A percentile compares a stretch with the other conserved stretches of the same genome.
Evolutionary conservation across 331 rosid genomes (phyloP).

Genomic region (Stylosanthes scabra): DNA sequence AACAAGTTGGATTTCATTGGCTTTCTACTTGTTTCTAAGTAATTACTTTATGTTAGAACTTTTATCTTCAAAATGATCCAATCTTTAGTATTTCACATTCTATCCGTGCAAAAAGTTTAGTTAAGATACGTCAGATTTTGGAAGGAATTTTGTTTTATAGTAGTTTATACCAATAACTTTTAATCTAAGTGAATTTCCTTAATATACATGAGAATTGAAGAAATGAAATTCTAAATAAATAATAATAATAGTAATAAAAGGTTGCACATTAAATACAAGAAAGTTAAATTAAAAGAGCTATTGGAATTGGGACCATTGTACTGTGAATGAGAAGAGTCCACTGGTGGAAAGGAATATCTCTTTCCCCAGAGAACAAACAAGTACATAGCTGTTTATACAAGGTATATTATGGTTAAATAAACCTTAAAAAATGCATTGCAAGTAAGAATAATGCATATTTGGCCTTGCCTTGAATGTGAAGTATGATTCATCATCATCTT

Average conservation of each 20-base stretch:
- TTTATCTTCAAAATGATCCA: background rate
- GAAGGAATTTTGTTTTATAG: too few relatives aligned
- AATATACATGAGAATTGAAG: too few relatives aligned
- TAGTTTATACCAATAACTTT: too few relatives aligned
- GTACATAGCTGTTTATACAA: constrained; percentile 26
- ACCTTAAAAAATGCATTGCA: constrained; percentile 48
- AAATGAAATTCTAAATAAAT: background rate
- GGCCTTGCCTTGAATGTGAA: constrained; percentile 62
- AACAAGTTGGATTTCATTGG: too few relatives aligned
- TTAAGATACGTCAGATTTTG: too few relatives aligned
- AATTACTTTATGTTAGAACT: background rate
- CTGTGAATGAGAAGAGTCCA: constrained; percentile 28
- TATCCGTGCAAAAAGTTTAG: too few relatives aligned
- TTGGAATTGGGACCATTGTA: background rate
- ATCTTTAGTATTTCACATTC: too few relatives aligned
- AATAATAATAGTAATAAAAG: background rate
- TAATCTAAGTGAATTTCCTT: too few relatives aligned
- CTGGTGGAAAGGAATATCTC: constrained; percentile 59
- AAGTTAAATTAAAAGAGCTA: background rate
- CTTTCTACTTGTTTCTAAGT: background rate
- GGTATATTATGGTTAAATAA: constrained; percentile 35
- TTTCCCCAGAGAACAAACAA: constrained; percentile 42
- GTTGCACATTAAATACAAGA: too few relatives aligned
- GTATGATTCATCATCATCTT: constrained; percentile 64
- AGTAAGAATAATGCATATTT: constrained; percentile 62